Percentiles rank a stretch among this genome's conserved stretches.
Conservation (phyloP, 1,284 basidiomycete species). For the Cutaneotrichosporon mucoides region DNA sequence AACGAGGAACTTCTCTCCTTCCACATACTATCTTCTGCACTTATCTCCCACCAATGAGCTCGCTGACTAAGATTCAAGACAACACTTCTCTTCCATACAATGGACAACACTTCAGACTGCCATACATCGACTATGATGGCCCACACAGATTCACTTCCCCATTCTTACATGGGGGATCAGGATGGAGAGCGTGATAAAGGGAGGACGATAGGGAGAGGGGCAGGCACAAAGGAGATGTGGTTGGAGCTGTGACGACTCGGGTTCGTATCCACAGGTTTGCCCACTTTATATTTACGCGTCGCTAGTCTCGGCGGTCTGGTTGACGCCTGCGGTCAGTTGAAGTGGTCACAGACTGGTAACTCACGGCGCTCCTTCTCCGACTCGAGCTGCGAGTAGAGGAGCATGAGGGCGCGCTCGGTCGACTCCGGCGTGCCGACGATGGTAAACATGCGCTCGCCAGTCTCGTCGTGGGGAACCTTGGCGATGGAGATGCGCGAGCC, state of each 20-base stretch:
- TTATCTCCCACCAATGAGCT: too few relatives aligned
- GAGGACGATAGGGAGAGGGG: not conserved
- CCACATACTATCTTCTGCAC: too few relatives aligned
- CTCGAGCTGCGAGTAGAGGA: slow-evolving; percentile 95
- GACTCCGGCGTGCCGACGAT: slow-evolving; percentile 95
- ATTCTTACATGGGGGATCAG: not conserved
- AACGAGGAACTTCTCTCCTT: too few relatives aligned
- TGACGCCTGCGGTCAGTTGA: slow-evolving; percentile 27
- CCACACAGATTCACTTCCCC: not conserved
- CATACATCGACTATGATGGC: slow-evolving; percentile 18
- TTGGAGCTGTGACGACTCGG: not conserved
- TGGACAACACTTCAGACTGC: slow-evolving; percentile 14
- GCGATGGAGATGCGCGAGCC: slow-evolving; percentile 97
- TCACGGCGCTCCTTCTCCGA: slow-evolving; percentile 87
- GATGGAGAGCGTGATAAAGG: not conserved
- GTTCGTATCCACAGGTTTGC: too few relatives aligned
- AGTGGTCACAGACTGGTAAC: slow-evolving; percentile 1
- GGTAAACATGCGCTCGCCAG: slow-evolving; percentile 98
- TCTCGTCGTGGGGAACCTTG: slow-evolving; percentile 96
- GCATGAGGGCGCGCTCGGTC: slow-evolving; percentile 92
- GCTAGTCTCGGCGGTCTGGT: slow-evolving; percentile 25
- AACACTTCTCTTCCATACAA: too few relatives aligned
- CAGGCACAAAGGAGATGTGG: not conserved
- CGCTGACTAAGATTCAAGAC: too few relatives aligned
- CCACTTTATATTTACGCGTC: slow-evolving; percentile 1